Evolutionary conservation across 1,284 basidiomycete species (phyloP).

Genomic region (Ganoderma lucidum): DNA sequence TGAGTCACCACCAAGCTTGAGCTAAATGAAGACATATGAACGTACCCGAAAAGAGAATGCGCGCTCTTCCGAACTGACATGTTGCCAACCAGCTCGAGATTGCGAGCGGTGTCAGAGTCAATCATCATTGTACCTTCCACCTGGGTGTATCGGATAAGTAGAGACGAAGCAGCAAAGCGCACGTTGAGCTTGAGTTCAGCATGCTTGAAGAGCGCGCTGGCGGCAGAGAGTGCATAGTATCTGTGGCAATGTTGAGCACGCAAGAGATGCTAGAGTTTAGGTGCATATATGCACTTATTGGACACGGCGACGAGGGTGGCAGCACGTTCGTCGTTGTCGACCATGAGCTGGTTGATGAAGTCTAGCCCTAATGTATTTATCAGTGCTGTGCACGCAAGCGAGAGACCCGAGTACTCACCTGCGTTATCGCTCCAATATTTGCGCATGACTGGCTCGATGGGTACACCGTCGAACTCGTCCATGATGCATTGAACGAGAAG

Average conservation of each 20-base stretch:
- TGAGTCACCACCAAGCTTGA: not conserved
- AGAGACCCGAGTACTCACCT: constrained; percentile 52
- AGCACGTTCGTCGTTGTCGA: constrained; percentile 80
- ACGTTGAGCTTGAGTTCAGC: constrained; percentile 72
- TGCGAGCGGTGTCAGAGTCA: constrained; percentile 85
- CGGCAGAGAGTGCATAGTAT: constrained; percentile 88
- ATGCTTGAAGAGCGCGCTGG: constrained; percentile 86
- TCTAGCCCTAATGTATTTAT: constrained; percentile 66
- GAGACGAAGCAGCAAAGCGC: constrained; percentile 72
- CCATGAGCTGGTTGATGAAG: constrained; percentile 77
- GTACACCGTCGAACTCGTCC: constrained; percentile 76
- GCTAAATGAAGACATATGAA: not conserved
- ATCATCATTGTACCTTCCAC: constrained; percentile 93
- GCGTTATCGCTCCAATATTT: constrained; percentile 84
- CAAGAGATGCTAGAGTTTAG: not conserved
- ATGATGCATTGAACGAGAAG: constrained; percentile 76
- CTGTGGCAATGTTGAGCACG: constrained; percentile 47
- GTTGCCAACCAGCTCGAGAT: constrained; percentile 89
- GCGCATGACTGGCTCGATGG: constrained; percentile 74
- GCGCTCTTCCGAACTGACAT: constrained; percentile 67
- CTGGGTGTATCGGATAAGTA: constrained; percentile 83
- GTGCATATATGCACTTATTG: constrained; percentile 70
- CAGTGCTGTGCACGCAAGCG: not conserved
- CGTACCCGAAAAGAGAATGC: constrained; percentile 80
- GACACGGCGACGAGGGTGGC: constrained; percentile 78